phyloP scores from a whole-genome alignment of 306 rosid species.

The Trichosanthes truncata region DNA sequence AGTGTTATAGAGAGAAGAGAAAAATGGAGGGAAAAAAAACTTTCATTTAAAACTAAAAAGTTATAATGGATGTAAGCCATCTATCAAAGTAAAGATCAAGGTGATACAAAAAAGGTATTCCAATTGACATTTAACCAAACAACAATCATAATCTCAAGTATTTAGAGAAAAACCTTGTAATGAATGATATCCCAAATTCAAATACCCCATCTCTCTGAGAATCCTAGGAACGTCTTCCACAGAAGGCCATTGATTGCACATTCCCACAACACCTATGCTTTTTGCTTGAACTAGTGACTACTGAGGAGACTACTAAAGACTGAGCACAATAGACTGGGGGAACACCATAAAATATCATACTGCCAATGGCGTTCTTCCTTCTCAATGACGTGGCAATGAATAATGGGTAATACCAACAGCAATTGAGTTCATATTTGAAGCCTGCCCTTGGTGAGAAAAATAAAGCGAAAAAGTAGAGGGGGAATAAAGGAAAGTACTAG shows the following conservation, averaged over 20 bases:
- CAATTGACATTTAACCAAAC: background rate
- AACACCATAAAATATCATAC: background rate
- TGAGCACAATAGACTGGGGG: background rate
- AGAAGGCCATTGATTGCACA: background rate
- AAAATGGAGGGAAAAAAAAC: background rate
- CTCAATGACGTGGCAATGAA: background rate
- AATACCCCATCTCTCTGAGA: no score
- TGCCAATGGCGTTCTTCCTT: background rate
- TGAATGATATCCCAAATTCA: background rate
- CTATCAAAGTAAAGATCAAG: background rate
- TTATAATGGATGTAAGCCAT: background rate
- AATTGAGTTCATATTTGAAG: background rate
- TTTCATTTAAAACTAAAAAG: no score
- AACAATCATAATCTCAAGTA: background rate
- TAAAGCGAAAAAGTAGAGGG: background rate
- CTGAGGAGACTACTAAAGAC: background rate
- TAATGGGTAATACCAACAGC: background rate
- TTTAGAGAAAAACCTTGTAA: background rate
- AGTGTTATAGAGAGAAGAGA: background rate
- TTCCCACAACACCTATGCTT: background rate
- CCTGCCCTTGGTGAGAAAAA: background rate
- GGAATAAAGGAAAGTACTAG: background rate
- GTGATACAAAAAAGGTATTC: background rate
- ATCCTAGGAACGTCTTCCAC: background rate
- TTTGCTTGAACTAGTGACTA: background rate